These are phyloP conservation scores for Nicotiana attenuata DNA, from an alignment of 257 asterid genomes.

Conservation along the genomic window DNA sequence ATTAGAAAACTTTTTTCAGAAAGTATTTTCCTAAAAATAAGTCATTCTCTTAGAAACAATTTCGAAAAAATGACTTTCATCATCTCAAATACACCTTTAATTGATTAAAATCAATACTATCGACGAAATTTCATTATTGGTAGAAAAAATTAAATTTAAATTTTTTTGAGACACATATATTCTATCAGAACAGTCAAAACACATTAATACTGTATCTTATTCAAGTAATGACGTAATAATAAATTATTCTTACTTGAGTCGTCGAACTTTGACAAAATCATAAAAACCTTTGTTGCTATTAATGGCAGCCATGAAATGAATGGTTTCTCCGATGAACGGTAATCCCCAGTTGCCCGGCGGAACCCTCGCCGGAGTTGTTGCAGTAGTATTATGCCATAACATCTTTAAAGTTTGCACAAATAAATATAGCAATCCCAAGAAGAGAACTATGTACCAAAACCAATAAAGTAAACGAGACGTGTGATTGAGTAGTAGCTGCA, in stretches of 20 bases:
- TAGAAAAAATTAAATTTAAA: no score
- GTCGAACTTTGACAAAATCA: neutral
- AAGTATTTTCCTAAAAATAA: no score
- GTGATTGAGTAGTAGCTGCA: neutral
- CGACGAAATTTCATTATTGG: no score
- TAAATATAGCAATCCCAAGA: neutral
- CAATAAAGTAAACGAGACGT: neutral
- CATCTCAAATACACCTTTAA: no score
- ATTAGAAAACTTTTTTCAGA: no score
- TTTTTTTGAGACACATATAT: no score
- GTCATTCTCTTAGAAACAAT: no score
- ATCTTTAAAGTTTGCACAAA: neutral
- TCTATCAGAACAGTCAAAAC: no score
- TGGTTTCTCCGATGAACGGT: conserved; percentile 6
- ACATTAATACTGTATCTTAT: neutral
- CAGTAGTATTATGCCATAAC: neutral
- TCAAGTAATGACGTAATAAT: neutral
- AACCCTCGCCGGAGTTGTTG: neutral
- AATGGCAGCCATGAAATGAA: conserved; percentile 6
- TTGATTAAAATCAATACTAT: no score
- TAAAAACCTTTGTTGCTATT: conserved; percentile 2
- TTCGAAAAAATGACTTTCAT: no score
- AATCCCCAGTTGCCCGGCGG: neutral
- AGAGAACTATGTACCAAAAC: neutral
- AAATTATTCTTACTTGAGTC: neutral